Percentiles rank a stretch among this genome's conserved stretches.
These are phyloP conservation scores for Cyberlindnera mrakii DNA, from an alignment of 805 yeast species.

Conservation along the genomic window DNA sequence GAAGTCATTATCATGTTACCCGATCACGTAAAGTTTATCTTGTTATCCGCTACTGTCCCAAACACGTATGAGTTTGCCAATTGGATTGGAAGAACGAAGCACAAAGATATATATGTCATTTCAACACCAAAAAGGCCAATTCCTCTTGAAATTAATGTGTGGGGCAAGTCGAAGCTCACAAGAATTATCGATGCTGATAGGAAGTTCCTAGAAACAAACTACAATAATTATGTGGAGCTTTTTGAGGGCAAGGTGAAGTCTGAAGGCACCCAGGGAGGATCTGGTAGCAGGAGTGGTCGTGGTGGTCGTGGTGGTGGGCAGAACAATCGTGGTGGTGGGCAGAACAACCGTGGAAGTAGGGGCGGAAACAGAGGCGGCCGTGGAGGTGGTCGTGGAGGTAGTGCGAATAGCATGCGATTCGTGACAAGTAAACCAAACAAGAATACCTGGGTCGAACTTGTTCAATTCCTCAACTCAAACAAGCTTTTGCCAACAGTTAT, in stretches of 20 bases:
- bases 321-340: conserved; percentile 24
- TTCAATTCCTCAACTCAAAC: conserved; percentile 60
- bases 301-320: conserved; percentile 36
- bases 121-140: conserved; percentile 96
- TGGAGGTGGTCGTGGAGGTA: conserved; percentile 23
- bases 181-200: conserved; percentile 74
- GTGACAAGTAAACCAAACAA: conserved; percentile 50
- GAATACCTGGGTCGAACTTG: conserved; percentile 69
- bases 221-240: conserved; percentile 50
- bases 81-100: conserved; percentile 98
- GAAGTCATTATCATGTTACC: conserved; percentile 98
- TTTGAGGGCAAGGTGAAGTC: conserved; percentile 37
- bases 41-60: conserved; percentile 97
- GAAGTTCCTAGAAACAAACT: conserved; percentile 60
- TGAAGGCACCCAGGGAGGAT: conserved; percentile 39
- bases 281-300: conserved; percentile 32
- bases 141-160: conserved; percentile 79
- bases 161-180: conserved; percentile 71
- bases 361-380: conserved; percentile 32
- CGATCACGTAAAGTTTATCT: conserved; percentile 86
- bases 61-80: conserved; percentile 96
- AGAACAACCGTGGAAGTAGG: conserved; percentile 35
- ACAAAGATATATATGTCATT: conserved; percentile 91
- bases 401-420: conserved; percentile 27
- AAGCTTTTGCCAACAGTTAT: conserved; percentile 85